Base-by-base conservation (phyloP, 345 rosid species). In the Cardamine occulta region DNA sequence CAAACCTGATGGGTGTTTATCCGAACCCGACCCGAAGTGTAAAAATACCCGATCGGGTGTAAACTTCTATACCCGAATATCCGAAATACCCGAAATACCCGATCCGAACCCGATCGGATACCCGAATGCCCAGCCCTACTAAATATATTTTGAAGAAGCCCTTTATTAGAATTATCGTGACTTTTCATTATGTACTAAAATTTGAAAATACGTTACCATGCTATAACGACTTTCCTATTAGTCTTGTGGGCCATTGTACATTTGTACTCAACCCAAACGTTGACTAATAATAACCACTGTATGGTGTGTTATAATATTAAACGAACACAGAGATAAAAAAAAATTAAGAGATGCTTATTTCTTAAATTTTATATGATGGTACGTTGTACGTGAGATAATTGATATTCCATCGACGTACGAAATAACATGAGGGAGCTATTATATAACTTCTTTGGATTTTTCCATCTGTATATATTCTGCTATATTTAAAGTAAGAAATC, bases 271-370 rank as follows among this genome's bases (percentile, higher is more conserved):
- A 58, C 37, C 67, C 23, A 66, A 49, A 74, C 53, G 44, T 74
- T 67, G 79, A 74, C 73, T 74, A 74, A 35, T 48, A 35, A 48
- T 58, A 66, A 8, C 73, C 37, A 57, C 52, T 63, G 32, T 32
- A 73, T 73, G 55, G 42, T 28, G 29, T 37, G 31, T 28, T 26
- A 28, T n/a, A 26, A 18, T n/a, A 26, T 35, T 53, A 40, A 28
- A 40, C 23, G 31, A 26, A 53, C 63, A 62, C 39, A 26, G 1
- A 45, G 1, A 28, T n/a, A 26, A 3, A 39, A 34, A 2, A 34
- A 2, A 7, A 8, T 6, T 18, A 62, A 29, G 17, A 64, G 14
- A 64, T 45, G n/a, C n/a, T 1, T 65, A 11, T 48, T 65, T 65
- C 70, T 40, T 40, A 17, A 48, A 32, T 19, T 67, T 3, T 23